Evolutionary conservation across 352 stramenopile genomes (phyloP), one percentile per base, ranked within the genome.

Genomic region (Globisporangium canariense): DNA sequence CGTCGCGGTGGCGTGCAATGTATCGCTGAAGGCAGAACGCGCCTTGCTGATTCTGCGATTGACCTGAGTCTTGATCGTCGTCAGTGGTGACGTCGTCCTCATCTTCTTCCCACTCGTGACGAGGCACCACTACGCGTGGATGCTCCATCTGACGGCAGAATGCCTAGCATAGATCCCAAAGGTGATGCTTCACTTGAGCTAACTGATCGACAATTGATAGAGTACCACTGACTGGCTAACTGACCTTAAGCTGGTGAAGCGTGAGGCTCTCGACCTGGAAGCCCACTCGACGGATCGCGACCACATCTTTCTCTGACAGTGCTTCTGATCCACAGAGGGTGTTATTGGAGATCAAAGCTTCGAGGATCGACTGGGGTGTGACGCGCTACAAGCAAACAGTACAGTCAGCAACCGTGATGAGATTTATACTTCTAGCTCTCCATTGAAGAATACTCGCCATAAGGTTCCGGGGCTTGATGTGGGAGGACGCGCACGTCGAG

Each of bases 11-110:
- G 2, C 66, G 53, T 20, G 70, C 50, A 32, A 87, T 45, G 49
- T 75, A 71, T 20, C 55, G 58, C 30, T 89, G 80, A 3, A 89
- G 41, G 30, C 80, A 87, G 47, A 87, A 87, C 13, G 65, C 60
- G 38, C 25, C 43, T 3, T 32, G 36, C 30, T 22, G 9, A 16
- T 11, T 2, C 11, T 41, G n/a, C 25, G 25, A 28, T 28, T 28
- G 25, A 28, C 25, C 25, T 28, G 2, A 16, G 28, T n/a, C 16
- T 41, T 28, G 8, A 45, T 34, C n/a, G 9, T 49, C 8, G 10
- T 3, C 50, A 43, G 25, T 55, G n/a, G 22, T 36, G 32, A 9
- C 32, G 4, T 36, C 22, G 28, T 25, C 28, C 20, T 55, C 25
- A 28, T 28, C 54, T 28, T 60, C 10, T 25, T 51, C 25, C 60